Base-by-base conservation (phyloP, 768 basidiomycete species). In the Coprinopsis sp. region DNA sequence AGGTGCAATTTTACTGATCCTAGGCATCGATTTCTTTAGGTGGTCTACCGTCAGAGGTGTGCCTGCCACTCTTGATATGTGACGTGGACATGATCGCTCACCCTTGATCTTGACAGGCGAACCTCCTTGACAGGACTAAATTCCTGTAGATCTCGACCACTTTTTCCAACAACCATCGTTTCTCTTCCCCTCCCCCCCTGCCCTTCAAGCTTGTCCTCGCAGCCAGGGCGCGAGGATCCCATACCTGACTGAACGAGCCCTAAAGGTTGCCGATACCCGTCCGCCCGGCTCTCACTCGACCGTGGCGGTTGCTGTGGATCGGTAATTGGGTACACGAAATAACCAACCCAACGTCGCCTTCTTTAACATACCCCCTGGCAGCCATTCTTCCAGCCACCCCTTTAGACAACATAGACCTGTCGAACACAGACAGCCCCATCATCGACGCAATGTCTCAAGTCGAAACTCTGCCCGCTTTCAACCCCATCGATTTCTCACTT, bases 41-140 rank as follows among this genome's bases (percentile, higher is more conserved):
- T 86, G 84, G 84, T 79, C 81, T 64, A 82, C 81, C 51, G 77
- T 88, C 61, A 73, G 85, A 77, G 86, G 87, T 84, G 54, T 51
- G 50, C 49, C 21, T 18, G 31, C 38, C 39, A 27, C 37, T 36
- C n/a, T 16, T 38, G n/a, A 31, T 43, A 27, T 45, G 37, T 43
- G 43, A 36, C 33, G 13, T 30, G 27, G 31, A 16, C 28, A 41
- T 40, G 53, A 48, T 44, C 16, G 33, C 46, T 58, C 29, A 65
- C 51, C 56, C 25, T 41, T 54, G 37, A 44, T 28, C 33, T 58
- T 46, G 21, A 27, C 53, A 89, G 86, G 86, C 60, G 84, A 88
- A 81, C 87, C 87, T 68, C 85, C 87, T 69, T 87, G 72, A 84
- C 77, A 78, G 62, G 64, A 33, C 33, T 47, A 31, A 28, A 12